Percentiles rank a stretch among this genome's conserved stretches.
phyloP scores from a whole-genome alignment of 306 rosid species.

The Vigna nakashimae region DNA sequence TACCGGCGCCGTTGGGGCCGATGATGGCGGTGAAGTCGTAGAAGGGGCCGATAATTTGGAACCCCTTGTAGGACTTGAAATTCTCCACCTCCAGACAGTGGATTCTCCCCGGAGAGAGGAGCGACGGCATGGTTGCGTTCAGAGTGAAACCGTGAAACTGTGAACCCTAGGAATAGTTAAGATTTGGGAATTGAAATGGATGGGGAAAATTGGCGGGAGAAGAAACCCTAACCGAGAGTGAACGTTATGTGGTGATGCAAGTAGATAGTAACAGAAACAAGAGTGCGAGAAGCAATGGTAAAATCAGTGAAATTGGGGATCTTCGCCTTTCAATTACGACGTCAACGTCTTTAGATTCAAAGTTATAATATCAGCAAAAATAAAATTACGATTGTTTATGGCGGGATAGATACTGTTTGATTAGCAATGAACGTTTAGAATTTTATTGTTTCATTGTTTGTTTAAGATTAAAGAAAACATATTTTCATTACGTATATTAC shows the following conservation, averaged over 20 bases:
- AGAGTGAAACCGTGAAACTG: slow-evolving; percentile 37
- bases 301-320: background rate
- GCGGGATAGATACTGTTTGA: background rate
- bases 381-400: background rate
- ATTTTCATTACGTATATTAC: no score
- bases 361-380: no score
- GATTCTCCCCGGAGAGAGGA: slow-evolving; percentile 83
- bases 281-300: background rate
- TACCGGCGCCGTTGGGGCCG: slow-evolving; percentile 97
- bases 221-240: background rate
- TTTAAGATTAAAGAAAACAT: no score
- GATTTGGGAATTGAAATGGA: slow-evolving; percentile 38
- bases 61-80: slow-evolving; percentile 96
- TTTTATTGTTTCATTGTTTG: no score
- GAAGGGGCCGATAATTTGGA: slow-evolving; percentile 90
- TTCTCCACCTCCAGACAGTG: slow-evolving; percentile 87
- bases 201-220: slow-evolving; percentile 30
- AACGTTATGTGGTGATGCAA: background rate
- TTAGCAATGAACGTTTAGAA: no score
- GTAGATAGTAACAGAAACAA: background rate
- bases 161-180: background rate
- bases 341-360: background rate
- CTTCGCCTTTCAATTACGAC: background rate
- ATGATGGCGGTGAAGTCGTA: slow-evolving; percentile 92
- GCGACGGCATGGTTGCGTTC: slow-evolving; percentile 73